Evolutionary conservation across 148 eudicot species (phyloP), one percentile per base, ranked within the genome.

Genomic region (Rhododendron ferrugineum): DNA sequence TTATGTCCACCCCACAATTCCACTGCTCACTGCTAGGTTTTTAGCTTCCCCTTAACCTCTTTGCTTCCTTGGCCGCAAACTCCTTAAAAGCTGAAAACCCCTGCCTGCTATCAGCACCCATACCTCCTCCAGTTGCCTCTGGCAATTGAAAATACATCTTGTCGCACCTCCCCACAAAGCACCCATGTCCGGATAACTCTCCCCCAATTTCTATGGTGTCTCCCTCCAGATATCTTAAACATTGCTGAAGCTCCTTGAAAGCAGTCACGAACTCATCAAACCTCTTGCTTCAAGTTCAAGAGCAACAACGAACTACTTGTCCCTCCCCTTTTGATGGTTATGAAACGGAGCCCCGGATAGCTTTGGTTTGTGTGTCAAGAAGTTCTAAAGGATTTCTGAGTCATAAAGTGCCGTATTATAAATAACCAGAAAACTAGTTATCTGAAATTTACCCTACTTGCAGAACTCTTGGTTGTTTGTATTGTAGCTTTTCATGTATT

Each of bases 221-320:
- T 1, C 37, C 30, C 37, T 18, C 3, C 75, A 11, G 37, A 30
- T 70, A 13, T 30, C 75, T 70, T 70, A 11, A 68, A 68, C 74
- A 68, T 28, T 11, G 18, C 36, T 11, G 7, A 68, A 68, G 36
- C 37, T 68, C 36, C 18, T 30, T 68, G 36, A 70, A 70, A 70
- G 37, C 20, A 11, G 18, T 70, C 75, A 0, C 20, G 2, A 11
- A 70, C 15, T 70, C 37, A 30, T 28, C 20, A 70, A 70, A 70
- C 75, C 75, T 70, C 18, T 70, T 70, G 18, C 37, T 30, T 64
- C 75, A 70, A 70, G 75, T 70, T 64, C 75, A 70, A 70, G 75
- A 30, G 18, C 36, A 70, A 5, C 75, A 70, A 30, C 7, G 0
- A 70, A 70, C 0, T 8, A 13, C 37, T 66, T 28, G 73, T 13